A percentile compares a stretch with the other conserved stretches of the same genome.
phyloP scores from a whole-genome alignment of 164 flowering plant species.

The Tetrastigma voinierianum region DNA sequence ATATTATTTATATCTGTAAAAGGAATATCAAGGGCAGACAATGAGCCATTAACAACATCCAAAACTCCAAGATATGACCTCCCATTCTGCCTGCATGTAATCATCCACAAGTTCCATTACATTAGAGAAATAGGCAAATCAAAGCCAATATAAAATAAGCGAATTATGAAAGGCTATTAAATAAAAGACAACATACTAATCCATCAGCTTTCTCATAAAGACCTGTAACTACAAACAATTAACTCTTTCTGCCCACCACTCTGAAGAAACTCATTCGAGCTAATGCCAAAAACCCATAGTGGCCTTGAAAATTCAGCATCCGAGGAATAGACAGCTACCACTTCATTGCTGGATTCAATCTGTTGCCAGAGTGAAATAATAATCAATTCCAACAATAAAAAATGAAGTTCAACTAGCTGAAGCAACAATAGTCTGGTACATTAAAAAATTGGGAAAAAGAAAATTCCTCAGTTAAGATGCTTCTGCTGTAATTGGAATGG shows the following conservation, averaged over 20 bases:
- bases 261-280: slow-evolving; percentile 71
- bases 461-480: not conserved
- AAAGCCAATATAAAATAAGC: not conserved
- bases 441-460: not conserved
- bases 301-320: slow-evolving; percentile 92
- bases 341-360: slow-evolving; percentile 69
- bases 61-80: slow-evolving; percentile 77
- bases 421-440: not conserved
- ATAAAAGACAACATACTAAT: not conserved
- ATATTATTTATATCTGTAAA: slow-evolving; percentile 76
- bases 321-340: slow-evolving; percentile 53
- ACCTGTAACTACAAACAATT: slow-evolving; percentile 92
- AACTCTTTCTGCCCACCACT: slow-evolving; percentile 32
- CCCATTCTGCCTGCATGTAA: slow-evolving; percentile 75
- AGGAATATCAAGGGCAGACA: slow-evolving; percentile 66
- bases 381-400: not conserved
- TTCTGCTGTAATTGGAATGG: not conserved
- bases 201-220: slow-evolving; percentile 6
- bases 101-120: slow-evolving; percentile 3
- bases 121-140: not conserved
- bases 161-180: not conserved
- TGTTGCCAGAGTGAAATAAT: slow-evolving; percentile 19
- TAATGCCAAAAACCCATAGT: slow-evolving; percentile 84
- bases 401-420: not conserved
- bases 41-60: slow-evolving; percentile 43